Base-by-base conservation (phyloP, 768 basidiomycete species). In the Pisolithus marmoratus region DNA sequence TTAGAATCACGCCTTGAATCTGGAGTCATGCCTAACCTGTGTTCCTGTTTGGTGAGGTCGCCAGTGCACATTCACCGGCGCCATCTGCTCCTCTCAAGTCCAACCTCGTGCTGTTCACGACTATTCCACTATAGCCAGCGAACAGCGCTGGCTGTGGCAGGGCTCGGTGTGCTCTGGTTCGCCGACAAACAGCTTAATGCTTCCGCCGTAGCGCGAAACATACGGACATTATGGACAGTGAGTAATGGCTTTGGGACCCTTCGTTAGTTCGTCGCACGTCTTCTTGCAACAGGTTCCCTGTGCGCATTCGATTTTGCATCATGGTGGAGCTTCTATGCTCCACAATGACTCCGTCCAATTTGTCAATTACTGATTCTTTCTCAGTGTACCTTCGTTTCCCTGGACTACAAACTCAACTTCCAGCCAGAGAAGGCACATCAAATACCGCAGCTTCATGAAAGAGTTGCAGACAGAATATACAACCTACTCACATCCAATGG, bases 341-440 rank as follows among this genome's bases (percentile, higher is more conserved):
- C n/a, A 11, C n/a, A 24, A 12, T 15, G 19, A 31, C 17, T 46
- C 27, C 27, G 38, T 38, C 43, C 55, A 55, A 58, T n/a, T n/a
- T n/a, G n/a, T n/a, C n/a, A n/a, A n/a, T 37, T 26, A 46, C 53
- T 29, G 11, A 20, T 15, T 19, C 37, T 2, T n/a, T 46, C 52
- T 15, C 45, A 87, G 85, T 89, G 87, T 56, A 74, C 80, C 11
- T 62, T 82, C 53, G 85, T 90, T 44, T 85, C 86, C 6, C 55
- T 82, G 52, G 87, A 90, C 72, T 95, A 94, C 73, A 96, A 97
- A 63, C 66, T 87, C 47, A 94, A 94, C 69, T 96, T 95, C 59
- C 83, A 75, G 8, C 83, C 84, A 0, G 78, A 79, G 44, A 85
- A 84, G 53, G 81, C 79, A 1, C 81, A 87, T 24, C 68, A 74